Evolutionary conservation across 2,329 filamentous ascomycete genomes (phyloP).

Genomic region (Ceratocystiopsis minuta): DNA sequence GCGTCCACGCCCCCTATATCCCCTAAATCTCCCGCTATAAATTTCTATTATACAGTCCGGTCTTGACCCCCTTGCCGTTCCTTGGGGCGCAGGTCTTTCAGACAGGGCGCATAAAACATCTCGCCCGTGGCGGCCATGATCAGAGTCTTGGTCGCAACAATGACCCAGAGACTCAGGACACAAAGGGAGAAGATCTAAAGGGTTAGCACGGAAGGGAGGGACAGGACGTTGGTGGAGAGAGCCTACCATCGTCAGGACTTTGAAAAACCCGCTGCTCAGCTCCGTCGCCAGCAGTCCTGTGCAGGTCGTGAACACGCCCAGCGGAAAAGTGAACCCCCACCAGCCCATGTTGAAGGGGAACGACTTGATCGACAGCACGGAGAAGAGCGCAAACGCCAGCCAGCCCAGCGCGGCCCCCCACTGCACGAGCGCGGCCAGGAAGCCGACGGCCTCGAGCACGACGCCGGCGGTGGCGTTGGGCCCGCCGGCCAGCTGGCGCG

Average conservation of each 20-base stretch:
- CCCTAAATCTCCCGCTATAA: no score
- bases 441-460: conserved; percentile 35
- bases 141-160: conserved; percentile 22
- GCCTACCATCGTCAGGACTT: conserved; percentile 15
- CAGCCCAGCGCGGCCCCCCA: conserved; percentile 19
- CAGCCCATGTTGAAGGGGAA: conserved; percentile 22
- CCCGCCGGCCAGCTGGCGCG: conserved; percentile 16
- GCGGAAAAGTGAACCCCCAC: conserved; percentile 22
- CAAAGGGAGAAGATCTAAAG: conserved; percentile 21
- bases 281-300: conserved; percentile 22
- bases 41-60: no score
- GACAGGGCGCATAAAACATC: conserved; percentile 27
- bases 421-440: conserved; percentile 17
- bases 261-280: conserved; percentile 25
- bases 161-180: conserved; percentile 24
- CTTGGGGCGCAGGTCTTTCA: conserved; percentile 15
- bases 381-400: conserved; percentile 16
- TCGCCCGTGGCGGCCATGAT: conserved; percentile 21
- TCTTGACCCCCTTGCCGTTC: neutral
- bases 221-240: neutral
- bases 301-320: conserved; percentile 22
- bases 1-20: no score
- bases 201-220: neutral
- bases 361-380: conserved; percentile 16
- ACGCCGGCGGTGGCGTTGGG: conserved; percentile 26